Base-by-base conservation (phyloP, 164 flowering plant genomes). In the Kingdonia uniflora region DNA sequence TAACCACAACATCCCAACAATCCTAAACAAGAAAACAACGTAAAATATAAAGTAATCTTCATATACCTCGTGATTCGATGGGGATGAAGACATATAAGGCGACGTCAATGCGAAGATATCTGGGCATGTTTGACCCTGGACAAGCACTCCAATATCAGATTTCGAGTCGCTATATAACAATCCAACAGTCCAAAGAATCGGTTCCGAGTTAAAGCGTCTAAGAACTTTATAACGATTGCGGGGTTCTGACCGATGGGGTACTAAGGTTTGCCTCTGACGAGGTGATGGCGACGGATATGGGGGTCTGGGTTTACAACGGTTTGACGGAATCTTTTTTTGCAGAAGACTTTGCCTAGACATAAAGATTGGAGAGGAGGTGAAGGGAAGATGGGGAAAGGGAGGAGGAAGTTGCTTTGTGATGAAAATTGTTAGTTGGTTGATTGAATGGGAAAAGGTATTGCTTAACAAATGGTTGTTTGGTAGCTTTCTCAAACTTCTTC, bases 141-240 rank as follows among this genome's bases (percentile, higher is more conserved):
- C 56, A 35, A 72, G 51, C 6, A 58, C 57, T 8, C 21, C 10
- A 22, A 26, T 60, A 6, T 59, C 60, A 7, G 62, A 40, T 6
- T 58, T 37, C 42, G 41, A 15, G 16, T 11, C 21, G 49, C 5
- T 41, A 14, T 19, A 12, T 12, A 39, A n/a, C 6, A 46, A n/a
- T 0, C 67, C 49, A 8, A 44, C 56, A 25, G 2, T 26, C 51
- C 33, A 58, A 2, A 80, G 63, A 58, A 48, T 51, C n/a, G 85
- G 83, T 60, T 77, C 83, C 2, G 85, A 82, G 0, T 57, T 53
- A 60, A 71, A 65, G 22, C 81, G 66, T 20, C 64, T 59, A n/a
- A 77, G 58, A 6, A 55, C 57, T 49, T 45, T 50, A 14, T 51
- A 38, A 22, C 70, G 63, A 46, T 64, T 74, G 0, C 69, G 22